phyloP scores from a whole-genome alignment of 1,139 yeast genomes.

The Pichia sp. region DNA sequence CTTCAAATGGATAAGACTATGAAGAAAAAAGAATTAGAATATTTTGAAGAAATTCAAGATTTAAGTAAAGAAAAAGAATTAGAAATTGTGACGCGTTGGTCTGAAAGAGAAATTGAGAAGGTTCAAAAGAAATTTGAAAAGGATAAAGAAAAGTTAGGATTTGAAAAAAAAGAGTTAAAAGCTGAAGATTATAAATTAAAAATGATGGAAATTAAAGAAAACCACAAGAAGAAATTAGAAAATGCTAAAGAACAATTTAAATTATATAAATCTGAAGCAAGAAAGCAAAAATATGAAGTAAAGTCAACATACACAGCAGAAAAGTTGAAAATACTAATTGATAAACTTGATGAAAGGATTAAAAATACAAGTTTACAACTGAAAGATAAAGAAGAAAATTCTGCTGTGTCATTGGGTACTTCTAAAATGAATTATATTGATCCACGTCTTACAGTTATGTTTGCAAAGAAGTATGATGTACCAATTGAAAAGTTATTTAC shows the following conservation, averaged over 20 bases:
- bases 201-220: slow-evolving; percentile 47
- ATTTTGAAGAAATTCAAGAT: slow-evolving; percentile 68
- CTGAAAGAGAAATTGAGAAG: slow-evolving; percentile 69
- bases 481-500: slow-evolving; percentile 92
- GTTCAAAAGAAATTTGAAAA: slow-evolving; percentile 37
- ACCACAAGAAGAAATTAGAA: slow-evolving; percentile 39
- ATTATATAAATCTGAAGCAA: slow-evolving; percentile 54
- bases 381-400: slow-evolving; percentile 89
- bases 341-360: slow-evolving; percentile 66
- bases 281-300: slow-evolving; percentile 55
- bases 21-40: slow-evolving; percentile 47
- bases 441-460: slow-evolving; percentile 87
- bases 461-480: slow-evolving; percentile 77
- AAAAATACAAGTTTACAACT: slow-evolving; percentile 63
- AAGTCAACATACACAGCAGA: slow-evolving; percentile 56
- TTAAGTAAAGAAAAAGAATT: slow-evolving; percentile 58
- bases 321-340: slow-evolving; percentile 67
- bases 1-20: slow-evolving; percentile 55
- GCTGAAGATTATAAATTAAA: slow-evolving; percentile 48
- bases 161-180: slow-evolving; percentile 51
- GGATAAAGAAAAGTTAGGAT: slow-evolving; percentile 32
- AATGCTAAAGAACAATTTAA: slow-evolving; percentile 51
- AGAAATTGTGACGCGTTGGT: slow-evolving; percentile 49
- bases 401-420: slow-evolving; percentile 89
- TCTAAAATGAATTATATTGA: slow-evolving; percentile 93